Conservation (phyloP, 2,329 filamentous ascomycete species). For the Diaporthe citri region DNA sequence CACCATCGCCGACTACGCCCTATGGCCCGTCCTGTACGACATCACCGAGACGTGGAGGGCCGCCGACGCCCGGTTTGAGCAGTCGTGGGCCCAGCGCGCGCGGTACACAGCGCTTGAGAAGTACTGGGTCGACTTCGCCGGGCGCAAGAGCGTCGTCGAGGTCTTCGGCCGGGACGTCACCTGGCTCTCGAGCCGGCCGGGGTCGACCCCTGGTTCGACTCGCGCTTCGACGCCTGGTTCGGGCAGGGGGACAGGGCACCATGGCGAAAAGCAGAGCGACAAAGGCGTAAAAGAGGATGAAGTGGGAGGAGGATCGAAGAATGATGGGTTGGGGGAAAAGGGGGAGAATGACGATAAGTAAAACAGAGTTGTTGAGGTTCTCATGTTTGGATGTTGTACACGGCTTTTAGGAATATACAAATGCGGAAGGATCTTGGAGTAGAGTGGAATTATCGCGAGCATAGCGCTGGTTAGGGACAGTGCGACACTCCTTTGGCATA, state of each 20-base stretch:
- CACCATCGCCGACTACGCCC: constrained; percentile 66
- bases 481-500: constrained; percentile 9
- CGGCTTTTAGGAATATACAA: not conserved
- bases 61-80: constrained; percentile 42
- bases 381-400: not conserved
- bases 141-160: constrained; percentile 41
- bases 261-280: not conserved
- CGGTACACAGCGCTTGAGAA: constrained; percentile 45
- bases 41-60: constrained; percentile 53
- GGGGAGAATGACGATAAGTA: not conserved
- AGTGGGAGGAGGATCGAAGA: not conserved
- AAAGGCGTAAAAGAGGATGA: not conserved
- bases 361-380: not conserved
- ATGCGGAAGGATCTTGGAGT: not conserved
- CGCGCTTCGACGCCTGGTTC: not conserved
- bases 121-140: constrained; percentile 54
- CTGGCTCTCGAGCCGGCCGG: not conserved
- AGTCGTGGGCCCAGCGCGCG: constrained; percentile 44
- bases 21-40: constrained; percentile 68
- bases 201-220: not conserved
- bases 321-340: not conserved
- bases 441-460: constrained; percentile 23
- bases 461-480: constrained; percentile 27
- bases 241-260: not conserved
- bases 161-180: constrained; percentile 32